Conservation (phyloP, 2,329 filamentous ascomycete species). For the Ophiocordyceps polyrhachis-furcata region DNA sequence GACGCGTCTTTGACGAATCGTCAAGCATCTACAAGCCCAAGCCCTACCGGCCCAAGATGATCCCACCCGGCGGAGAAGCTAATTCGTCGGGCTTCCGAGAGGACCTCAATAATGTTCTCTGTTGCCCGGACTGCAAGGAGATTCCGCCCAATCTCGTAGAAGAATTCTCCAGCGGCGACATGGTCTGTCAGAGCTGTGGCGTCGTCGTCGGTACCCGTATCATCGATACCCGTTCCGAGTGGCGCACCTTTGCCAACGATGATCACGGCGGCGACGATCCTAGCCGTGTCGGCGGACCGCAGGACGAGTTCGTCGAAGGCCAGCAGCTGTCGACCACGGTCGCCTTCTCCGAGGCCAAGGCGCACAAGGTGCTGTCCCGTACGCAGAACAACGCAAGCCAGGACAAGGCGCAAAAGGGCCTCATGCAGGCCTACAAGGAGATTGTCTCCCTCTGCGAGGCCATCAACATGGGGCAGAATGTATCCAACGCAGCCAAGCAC, state of each 20-base stretch:
- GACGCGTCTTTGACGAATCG: constrained; percentile 20
- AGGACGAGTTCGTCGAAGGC: constrained; percentile 77
- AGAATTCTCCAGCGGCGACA: constrained; percentile 80
- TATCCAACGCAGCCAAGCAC: constrained; percentile 80
- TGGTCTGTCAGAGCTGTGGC: constrained; percentile 82
- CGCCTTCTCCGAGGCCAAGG: constrained; percentile 58
- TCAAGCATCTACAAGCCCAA: constrained; percentile 24
- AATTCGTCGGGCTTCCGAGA: constrained; percentile 40
- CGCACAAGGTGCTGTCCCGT: constrained; percentile 57
- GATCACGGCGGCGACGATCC: constrained; percentile 94
- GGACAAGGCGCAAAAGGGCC: constrained; percentile 66
- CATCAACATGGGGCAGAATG: constrained; percentile 61
- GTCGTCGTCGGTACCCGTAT: constrained; percentile 79
- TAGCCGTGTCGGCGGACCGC: constrained; percentile 89
- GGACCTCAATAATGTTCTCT: constrained; percentile 70
- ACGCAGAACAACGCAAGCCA: constrained; percentile 71
- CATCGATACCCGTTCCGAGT: constrained; percentile 92
- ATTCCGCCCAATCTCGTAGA: constrained; percentile 83
- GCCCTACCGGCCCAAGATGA: constrained; percentile 26
- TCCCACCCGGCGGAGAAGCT: constrained; percentile 18
- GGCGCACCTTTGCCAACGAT: constrained; percentile 97
- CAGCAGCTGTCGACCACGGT: constrained; percentile 80
- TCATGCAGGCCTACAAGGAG: constrained; percentile 74
- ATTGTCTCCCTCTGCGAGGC: constrained; percentile 77
- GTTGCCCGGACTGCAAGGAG: constrained; percentile 83